Base-by-base conservation (phyloP, 495 filamentous ascomycete genomes). In the Jackrogersella minutella region DNA sequence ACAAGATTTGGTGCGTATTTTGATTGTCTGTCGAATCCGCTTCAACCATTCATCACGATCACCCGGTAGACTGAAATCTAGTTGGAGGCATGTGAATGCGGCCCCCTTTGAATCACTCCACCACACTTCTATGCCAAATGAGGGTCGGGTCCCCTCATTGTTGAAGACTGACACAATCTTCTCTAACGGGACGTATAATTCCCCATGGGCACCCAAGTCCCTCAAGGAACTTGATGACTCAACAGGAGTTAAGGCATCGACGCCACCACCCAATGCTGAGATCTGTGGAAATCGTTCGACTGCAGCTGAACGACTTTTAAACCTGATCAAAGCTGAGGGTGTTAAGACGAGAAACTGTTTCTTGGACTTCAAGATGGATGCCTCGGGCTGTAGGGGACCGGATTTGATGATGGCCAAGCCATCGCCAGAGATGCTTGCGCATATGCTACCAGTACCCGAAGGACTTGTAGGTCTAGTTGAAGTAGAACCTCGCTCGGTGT, bases 281-380 rank as follows among this genome's bases (percentile, higher is more conserved):
- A 81, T 58, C 17, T 68, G 63, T 0, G 81, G 81, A 56, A 82
- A 78, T 9, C 76, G 66, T n/a, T 70, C 65, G 40, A 68, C 26
- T 16, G 76, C 91, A 41, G 89, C 83, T 54, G 90, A 89, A 70
- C 88, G 88, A 66, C 80, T 82, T 75, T 92, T 96, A 77, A 93
- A 92, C 43, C 92, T 88, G 59, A 97, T 73, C 36, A 99, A 74
- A 74, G 96, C 89, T 21, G 87, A 86, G 44, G 93, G 88, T 8
- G 93, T 97, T 33, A 97, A 82, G n/a, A 97, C 95, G 28, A 97
- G 79, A 66, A 92, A 97, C 63, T 96, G 92, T 70, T 87, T 91
- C 78, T 91, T 93, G 74, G 91, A 90, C 74, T 91, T 85, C 74
- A 97, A 87, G 77, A 96, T 84, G 40, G 90, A 87, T 24, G 88